Conservation (phyloP, 2,329 filamentous ascomycete genomes). For the Aplosporella prunicola region DNA sequence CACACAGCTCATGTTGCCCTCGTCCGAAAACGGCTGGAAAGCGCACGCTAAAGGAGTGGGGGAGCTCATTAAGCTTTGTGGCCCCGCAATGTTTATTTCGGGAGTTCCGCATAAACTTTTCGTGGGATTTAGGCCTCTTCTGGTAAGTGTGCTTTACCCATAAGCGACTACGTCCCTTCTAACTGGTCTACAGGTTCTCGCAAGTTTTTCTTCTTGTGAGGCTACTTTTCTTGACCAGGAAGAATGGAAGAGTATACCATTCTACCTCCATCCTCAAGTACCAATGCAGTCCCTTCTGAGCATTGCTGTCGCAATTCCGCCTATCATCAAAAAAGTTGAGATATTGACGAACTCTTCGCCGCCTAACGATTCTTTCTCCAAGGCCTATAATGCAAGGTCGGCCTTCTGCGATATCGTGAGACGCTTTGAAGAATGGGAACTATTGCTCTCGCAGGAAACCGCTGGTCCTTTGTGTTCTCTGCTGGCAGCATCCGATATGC, state of each 20-base stretch:
- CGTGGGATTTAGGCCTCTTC: conserved; percentile 31
- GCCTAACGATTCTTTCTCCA: neutral
- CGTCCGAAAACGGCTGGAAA: conserved; percentile 16
- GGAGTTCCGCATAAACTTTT: conserved; percentile 32
- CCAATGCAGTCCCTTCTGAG: conserved; percentile 27
- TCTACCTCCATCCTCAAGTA: conserved; percentile 17
- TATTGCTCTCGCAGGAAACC: neutral
- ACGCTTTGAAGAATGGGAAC: neutral
- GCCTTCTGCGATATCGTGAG: no score
- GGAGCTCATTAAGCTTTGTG: conserved; percentile 24
- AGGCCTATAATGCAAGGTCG: neutral
- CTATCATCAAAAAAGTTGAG: conserved; percentile 18
- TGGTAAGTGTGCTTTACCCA: conserved; percentile 20
- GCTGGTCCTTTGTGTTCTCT: no score
- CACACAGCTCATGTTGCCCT: conserved; percentile 27
- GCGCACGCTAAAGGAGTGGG: conserved; percentile 30
- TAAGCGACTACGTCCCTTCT: neutral
- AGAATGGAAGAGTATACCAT: conserved; percentile 26
- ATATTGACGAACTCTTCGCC: conserved; percentile 5
- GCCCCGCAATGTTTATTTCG: conserved; percentile 22
- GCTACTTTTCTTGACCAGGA: conserved; percentile 23
- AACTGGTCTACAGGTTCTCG: conserved; percentile 10
- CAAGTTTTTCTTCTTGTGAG: conserved; percentile 21
- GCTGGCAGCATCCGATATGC: neutral
- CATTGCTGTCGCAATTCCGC: conserved; percentile 21